These are phyloP conservation scores for Colletotrichum shisoi DNA, from an alignment of 2,329 filamentous ascomycete species.

Conservation along the genomic window DNA sequence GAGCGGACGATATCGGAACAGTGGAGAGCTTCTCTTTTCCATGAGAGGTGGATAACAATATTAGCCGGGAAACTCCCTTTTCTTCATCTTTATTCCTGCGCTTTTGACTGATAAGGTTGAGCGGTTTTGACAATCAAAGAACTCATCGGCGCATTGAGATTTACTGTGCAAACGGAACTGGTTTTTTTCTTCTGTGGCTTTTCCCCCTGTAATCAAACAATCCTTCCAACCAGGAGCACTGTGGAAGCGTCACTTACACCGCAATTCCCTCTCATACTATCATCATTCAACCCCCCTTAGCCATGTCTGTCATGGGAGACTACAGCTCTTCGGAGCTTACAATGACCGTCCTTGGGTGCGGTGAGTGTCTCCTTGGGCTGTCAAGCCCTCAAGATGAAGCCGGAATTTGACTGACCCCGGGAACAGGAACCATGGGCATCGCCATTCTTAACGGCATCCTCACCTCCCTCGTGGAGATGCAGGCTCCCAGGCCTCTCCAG, in stretches of 20 bases:
- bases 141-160: background rate
- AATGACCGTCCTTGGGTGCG: slow-evolving; percentile 82
- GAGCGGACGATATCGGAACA: slow-evolving; percentile 34
- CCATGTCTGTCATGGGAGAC: slow-evolving; percentile 46
- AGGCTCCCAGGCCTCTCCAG: slow-evolving; percentile 56
- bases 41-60: slow-evolving; percentile 34
- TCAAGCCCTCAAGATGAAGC: background rate
- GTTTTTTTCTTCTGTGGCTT: background rate
- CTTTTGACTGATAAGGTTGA: background rate
- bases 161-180: background rate
- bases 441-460: slow-evolving; percentile 85
- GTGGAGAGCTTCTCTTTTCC: slow-evolving; percentile 30
- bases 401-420: slow-evolving; percentile 34
- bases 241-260: slow-evolving; percentile 32
- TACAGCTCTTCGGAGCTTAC: slow-evolving; percentile 65
- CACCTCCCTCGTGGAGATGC: slow-evolving; percentile 67
- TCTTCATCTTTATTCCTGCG: slow-evolving; percentile 3
- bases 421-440: slow-evolving; percentile 80
- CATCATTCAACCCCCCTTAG: slow-evolving; percentile 36
- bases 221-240: background rate
- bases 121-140: background rate
- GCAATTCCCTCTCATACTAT: background rate
- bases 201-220: background rate
- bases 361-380: slow-evolving; percentile 55
- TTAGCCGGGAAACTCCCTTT: slow-evolving; percentile 12